Conservation (phyloP, 164 flowering plant species). For the Chimonanthus praecox region DNA sequence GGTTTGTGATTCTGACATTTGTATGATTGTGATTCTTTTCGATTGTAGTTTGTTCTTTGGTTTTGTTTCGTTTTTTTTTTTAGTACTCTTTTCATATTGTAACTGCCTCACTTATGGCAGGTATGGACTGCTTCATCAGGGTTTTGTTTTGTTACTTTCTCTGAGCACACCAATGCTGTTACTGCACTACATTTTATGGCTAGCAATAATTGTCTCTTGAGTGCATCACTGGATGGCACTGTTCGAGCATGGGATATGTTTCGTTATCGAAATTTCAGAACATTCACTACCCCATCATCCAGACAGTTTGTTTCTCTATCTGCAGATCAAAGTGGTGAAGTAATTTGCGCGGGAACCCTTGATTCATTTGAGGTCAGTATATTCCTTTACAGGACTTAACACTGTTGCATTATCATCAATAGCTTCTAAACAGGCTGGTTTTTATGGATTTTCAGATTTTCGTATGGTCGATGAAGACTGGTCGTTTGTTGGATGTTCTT, state of each 20-base stretch:
- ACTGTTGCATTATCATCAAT: not conserved
- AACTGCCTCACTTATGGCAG: conserved; percentile 30
- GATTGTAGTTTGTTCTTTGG: not conserved
- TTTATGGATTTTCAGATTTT: conserved; percentile 48
- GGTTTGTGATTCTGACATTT: not conserved
- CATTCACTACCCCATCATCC: conserved; percentile 81
- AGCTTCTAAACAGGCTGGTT: not conserved
- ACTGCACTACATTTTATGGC: conserved; percentile 93
- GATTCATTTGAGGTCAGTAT: conserved; percentile 89
- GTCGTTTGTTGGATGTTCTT: conserved; percentile 84
- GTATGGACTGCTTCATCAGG: conserved; percentile 97
- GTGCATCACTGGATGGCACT: conserved; percentile 98
- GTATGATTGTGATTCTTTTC: not conserved
- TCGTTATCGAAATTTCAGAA: conserved; percentile 93
- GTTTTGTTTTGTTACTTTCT: conserved; percentile 84
- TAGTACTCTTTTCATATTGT: no score
- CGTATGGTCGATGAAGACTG: conserved; percentile 99
- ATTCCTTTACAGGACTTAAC: not conserved
- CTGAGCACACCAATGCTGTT: conserved; percentile 93
- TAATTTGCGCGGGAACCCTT: conserved; percentile 94
- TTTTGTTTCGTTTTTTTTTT: no score
- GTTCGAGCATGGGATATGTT: conserved; percentile 97
- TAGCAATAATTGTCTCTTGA: conserved; percentile 69
- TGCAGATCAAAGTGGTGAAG: conserved; percentile 97
- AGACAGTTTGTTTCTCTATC: conserved; percentile 95